Evolutionary conservation across 2,329 filamentous ascomycete species (phyloP), one percentile per base, ranked within the genome.

Genomic region (Cercospora sp.): DNA sequence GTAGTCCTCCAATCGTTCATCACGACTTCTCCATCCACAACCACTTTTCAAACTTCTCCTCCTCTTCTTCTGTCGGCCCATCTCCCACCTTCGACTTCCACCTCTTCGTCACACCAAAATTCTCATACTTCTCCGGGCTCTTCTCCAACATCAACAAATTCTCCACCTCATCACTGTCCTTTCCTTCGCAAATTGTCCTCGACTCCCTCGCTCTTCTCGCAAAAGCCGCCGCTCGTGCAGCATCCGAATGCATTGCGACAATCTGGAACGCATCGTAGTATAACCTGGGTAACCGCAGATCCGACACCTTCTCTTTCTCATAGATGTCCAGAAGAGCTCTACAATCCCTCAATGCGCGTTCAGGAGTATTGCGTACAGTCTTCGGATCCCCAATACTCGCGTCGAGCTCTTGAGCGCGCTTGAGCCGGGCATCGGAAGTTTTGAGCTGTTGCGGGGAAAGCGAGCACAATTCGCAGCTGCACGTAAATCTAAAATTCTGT

Each of bases 391-490:
- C 73, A 23, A 75, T 74, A 3, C 40, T 55, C 13, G 72, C 64
- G 71, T 76, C 67, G 31, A 75, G 64, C n/a, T 63, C 61, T 72
- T 73, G 62, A 60, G 73, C 66, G 57, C 71, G 59, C 9, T 40
- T 28, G 3, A 73, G 45, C 3, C 68, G 60, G 0, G 63, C 57
- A 64, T 81, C 79, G 64, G 72, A 81, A 48, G 74, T 66, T 48
- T 75, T 64, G 60, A 76, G 78, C 68, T 79, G 65, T 10, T 75
- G 69, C 48, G 55, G 12, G 9, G 78, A 73, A 45, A 81, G 76
- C 28, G 78, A 78, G 72, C 79, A 82, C 7, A 80, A 73, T 61
- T 72, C 67, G 60, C 79, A 81, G 3, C 65, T 70, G 71, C 79
- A 82, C 12, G 68, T 63, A 67, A 81, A 82, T 8, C 66, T 68